Percentiles rank a stretch among this genome's conserved stretches.
phyloP scores from a whole-genome alignment of 495 filamentous ascomycete genomes.

The Emericellopsis terricola region DNA sequence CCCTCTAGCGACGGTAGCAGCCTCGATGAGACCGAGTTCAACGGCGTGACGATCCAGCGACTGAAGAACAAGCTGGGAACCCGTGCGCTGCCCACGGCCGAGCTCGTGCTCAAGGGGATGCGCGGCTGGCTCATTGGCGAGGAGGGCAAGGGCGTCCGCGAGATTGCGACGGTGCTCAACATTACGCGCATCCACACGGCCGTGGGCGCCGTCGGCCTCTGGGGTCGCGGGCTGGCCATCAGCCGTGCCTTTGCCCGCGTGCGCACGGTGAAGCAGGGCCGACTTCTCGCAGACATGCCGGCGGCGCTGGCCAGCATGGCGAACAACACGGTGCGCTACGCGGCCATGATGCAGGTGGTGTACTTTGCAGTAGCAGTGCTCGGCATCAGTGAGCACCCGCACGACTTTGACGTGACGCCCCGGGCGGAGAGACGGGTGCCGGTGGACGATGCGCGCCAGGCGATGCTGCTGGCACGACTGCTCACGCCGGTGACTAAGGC shows the following conservation, averaged over 20 bases:
- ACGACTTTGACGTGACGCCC: neutral
- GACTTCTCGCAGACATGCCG: conserved; percentile 31
- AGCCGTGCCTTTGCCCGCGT: conserved; percentile 35
- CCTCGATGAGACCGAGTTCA: conserved; percentile 28
- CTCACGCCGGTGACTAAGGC: conserved; percentile 52
- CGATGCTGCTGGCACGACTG: conserved; percentile 33
- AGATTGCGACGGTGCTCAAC: conserved; percentile 48
- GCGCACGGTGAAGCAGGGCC: conserved; percentile 19
- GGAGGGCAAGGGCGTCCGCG: conserved; percentile 43
- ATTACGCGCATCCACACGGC: conserved; percentile 50
- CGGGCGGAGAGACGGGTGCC: no score
- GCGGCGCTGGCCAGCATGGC: conserved; percentile 46
- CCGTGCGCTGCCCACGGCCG: conserved; percentile 48
- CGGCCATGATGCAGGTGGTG: conserved; percentile 36
- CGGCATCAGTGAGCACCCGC: conserved; percentile 9
- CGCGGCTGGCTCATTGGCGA: conserved; percentile 46
- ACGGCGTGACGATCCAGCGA: conserved; percentile 49
- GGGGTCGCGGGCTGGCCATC: conserved; percentile 43
- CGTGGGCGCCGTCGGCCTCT: conserved; percentile 34
- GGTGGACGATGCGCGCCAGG: neutral
- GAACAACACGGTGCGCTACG: conserved; percentile 24
- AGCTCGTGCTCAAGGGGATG: conserved; percentile 41
- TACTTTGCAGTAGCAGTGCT: conserved; percentile 41
- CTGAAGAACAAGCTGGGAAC: conserved; percentile 59
- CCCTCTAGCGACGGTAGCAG: conserved; percentile 1